A percentile compares a stretch with the other conserved stretches of the same genome.
phyloP scores from a whole-genome alignment of 78 protist genomes.

The Guillardia theta region DNA sequence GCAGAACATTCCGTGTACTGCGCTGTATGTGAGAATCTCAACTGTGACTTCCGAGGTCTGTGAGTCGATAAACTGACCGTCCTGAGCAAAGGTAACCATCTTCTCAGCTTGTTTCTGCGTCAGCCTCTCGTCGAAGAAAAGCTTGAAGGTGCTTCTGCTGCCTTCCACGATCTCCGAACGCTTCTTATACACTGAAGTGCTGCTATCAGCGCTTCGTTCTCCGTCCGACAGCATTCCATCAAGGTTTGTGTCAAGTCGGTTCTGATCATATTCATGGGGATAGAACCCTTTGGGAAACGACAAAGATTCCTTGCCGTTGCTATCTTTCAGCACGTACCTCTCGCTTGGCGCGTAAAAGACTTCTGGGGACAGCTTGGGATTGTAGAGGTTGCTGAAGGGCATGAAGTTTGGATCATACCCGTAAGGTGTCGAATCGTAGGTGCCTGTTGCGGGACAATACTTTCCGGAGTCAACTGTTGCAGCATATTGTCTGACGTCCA shows the following conservation, averaged over 20 bases:
- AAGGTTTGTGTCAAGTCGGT: neutral
- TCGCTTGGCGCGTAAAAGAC: neutral
- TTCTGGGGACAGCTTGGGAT: neutral
- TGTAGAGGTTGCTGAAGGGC: neutral
- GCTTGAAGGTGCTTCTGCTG: neutral
- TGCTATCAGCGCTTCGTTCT: too few species aligned
- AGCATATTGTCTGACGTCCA: too few species aligned
- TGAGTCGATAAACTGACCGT: constrained; percentile 12
- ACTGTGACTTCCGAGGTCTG: too few species aligned
- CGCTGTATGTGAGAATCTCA: too few species aligned
- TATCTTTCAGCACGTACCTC: neutral
- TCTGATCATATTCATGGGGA: neutral
- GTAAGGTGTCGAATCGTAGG: neutral
- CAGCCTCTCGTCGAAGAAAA: neutral
- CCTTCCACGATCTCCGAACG: too few species aligned
- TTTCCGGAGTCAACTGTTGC: too few species aligned
- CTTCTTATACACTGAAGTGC: too few species aligned
- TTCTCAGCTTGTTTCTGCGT: neutral
- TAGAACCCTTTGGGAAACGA: neutral
- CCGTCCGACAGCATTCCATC: neutral
- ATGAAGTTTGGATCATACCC: neutral
- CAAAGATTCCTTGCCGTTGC: neutral
- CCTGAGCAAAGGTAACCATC: neutral
- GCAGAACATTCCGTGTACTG: too few species aligned
- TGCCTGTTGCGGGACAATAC: neutral